These are phyloP conservation scores for Lachnellula cervina DNA, from an alignment of 2,329 filamentous ascomycete species.

Conservation along the genomic window DNA sequence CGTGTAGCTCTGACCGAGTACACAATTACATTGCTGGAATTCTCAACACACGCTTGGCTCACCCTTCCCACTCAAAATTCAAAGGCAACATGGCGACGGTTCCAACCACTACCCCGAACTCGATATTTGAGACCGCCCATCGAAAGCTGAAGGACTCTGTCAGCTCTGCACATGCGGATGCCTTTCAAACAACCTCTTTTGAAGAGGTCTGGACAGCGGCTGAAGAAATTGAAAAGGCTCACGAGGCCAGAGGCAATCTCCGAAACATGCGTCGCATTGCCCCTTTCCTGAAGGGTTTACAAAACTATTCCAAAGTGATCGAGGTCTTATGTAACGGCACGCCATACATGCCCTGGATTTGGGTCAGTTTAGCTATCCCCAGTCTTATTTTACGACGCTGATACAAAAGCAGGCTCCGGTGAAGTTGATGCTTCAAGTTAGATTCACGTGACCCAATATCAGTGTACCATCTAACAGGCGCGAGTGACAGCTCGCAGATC, in stretches of 20 bases:
- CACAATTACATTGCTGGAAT: no score
- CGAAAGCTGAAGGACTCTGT: not conserved
- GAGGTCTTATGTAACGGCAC: conserved; percentile 44
- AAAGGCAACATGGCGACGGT: not conserved
- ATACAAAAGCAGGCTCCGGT: not conserved
- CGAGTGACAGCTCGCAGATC: conserved; percentile 2
- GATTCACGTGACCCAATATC: not conserved
- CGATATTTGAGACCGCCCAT: not conserved
- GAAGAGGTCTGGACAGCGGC: conserved; percentile 36
- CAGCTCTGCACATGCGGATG: not conserved
- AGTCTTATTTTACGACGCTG: not conserved
- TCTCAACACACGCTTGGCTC: no score
- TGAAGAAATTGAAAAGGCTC: conserved; percentile 36
- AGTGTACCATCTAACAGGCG: not conserved
- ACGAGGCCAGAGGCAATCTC: conserved; percentile 35
- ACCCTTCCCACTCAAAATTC: no score
- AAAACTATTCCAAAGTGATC: conserved; percentile 38
- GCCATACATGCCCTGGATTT: conserved; percentile 41
- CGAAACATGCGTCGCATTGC: conserved; percentile 41
- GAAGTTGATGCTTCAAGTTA: not conserved
- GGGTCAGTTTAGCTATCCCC: conserved; percentile 27
- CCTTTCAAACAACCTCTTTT: conserved; percentile 31
- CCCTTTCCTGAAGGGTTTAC: conserved; percentile 38
- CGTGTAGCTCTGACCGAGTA: no score
- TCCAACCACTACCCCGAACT: not conserved